Conservation (phyloP, 2,329 filamentous ascomycete species). For the Claviceps humidiphila region DNA sequence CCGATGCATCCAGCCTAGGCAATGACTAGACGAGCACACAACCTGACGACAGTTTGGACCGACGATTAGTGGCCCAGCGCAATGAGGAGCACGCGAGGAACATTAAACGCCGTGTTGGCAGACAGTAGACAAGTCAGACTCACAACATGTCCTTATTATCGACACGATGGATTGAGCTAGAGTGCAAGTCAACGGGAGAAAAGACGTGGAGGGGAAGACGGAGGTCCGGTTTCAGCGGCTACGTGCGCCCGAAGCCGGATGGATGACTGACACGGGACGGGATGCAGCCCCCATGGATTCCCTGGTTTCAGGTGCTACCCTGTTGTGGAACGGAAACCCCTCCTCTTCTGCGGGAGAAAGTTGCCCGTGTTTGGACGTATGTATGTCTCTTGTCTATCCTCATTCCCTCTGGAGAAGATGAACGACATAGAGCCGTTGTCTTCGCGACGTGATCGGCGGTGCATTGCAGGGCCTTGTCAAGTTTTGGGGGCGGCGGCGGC, state of each 20-base stretch:
- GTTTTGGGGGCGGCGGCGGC: too few relatives aligned
- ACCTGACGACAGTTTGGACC: too few relatives aligned
- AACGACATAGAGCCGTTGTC: too few relatives aligned
- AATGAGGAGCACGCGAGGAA: not conserved
- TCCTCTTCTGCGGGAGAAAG: too few relatives aligned
- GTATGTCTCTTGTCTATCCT: too few relatives aligned
- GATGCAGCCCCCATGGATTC: not conserved
- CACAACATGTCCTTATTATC: not conserved
- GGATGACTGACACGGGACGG: too few relatives aligned
- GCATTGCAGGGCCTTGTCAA: too few relatives aligned
- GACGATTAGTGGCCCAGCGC: not conserved
- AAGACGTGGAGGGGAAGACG: not conserved
- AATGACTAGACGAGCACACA: constrained; percentile 4
- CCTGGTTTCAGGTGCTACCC: not conserved
- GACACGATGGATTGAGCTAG: not conserved
- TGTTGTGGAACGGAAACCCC: not conserved
- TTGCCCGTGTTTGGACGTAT: too few relatives aligned
- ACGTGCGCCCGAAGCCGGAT: not conserved
- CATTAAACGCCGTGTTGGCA: not conserved
- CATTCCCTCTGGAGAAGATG: too few relatives aligned
- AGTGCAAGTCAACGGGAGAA: not conserved
- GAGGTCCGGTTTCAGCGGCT: not conserved
- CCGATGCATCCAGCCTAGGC: constrained; percentile 41
- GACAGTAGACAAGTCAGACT: not conserved
- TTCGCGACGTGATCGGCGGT: too few relatives aligned